Evolutionary conservation across 1,284 basidiomycete genomes (phyloP), one percentile per base, ranked within the genome.

Genomic region (Trichosporon ovoides): DNA sequence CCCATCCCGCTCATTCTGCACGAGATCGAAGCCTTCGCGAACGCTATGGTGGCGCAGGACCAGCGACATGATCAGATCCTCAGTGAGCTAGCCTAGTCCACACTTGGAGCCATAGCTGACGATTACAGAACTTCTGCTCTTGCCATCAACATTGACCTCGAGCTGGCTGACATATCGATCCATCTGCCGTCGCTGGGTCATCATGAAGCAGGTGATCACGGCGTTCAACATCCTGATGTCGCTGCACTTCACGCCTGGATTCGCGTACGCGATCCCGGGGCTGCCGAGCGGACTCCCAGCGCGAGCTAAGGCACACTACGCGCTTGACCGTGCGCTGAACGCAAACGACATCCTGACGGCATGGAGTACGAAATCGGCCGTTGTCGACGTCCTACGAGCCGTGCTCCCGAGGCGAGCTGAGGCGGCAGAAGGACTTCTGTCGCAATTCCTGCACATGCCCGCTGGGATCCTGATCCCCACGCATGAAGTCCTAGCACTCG

Each of bases 151-250:
- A 52, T 57, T 28, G 24, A 66, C 38, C 19, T 51, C 63, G 6
- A 72, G 67, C 7, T 73, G 69, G 65, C 13, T 60, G 18, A 52
- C 62, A 7, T 72, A 76, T 52, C 69, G 74, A n/a, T 52, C 55
- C 3, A 60, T 74, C 33, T 64, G 72, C 24, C 57, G 66, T 0
- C 62, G 65, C 11, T 72, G 66, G 60, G 74, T 73, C 43, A 54
- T 61, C 14, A 66, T 60, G 60, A 71, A 70, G 52, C 49, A 68
- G 14, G 62, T 66, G 52, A 64, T 68, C 7, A 53, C 51, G 5
- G 72, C 67, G 12, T 59, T 74, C 10, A 68, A 69, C 22, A 59
- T 53, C 37, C 59, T 74, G 33, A 67, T 73, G 33, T 69, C 73
- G 1, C 65, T 69, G 3, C 66, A 68, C 34, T 76, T 64, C 46